phyloP scores from a whole-genome alignment of 1,284 basidiomycete species.

The Fomitopsis schrenkii region DNA sequence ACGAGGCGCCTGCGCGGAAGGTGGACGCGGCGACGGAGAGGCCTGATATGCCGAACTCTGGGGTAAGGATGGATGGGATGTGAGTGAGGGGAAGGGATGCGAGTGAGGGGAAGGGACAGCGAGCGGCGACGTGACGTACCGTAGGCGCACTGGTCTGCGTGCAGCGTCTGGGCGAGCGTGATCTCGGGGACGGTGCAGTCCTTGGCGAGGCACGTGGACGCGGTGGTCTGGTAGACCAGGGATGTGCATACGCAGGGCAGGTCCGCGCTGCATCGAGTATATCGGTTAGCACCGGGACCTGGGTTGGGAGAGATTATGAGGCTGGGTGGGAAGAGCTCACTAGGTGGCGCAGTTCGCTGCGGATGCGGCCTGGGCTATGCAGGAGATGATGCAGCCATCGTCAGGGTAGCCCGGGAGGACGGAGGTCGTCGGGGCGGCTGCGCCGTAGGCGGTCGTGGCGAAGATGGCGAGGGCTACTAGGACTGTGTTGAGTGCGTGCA shows the following conservation, averaged over 20 bases:
- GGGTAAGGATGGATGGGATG: neutral
- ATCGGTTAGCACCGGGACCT: no score
- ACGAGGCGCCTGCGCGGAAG: neutral
- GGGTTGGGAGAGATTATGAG: no score
- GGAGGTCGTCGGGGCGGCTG: slow-evolving; percentile 12
- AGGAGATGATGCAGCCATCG: slow-evolving; percentile 16
- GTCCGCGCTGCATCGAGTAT: neutral
- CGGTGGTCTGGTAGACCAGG: slow-evolving; percentile 23
- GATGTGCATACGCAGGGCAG: slow-evolving; percentile 25
- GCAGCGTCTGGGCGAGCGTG: neutral
- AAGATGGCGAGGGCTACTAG: neutral
- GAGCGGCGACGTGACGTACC: neutral
- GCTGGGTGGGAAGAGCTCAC: slow-evolving; percentile 9
- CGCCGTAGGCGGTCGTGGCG: slow-evolving; percentile 7
- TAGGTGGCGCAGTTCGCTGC: slow-evolving; percentile 13
- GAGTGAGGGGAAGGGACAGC: neutral
- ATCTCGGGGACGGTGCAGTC: slow-evolving; percentile 20
- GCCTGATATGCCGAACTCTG: neutral
- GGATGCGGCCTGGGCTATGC: slow-evolving; percentile 15
- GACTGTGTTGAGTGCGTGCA: neutral
- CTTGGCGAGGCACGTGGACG: slow-evolving; percentile 21
- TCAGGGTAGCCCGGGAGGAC: slow-evolving; percentile 11
- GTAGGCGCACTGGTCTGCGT: neutral
- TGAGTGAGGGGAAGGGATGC: neutral
- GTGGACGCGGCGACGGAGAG: neutral